Conservation (phyloP, 441 rosid species). For the Daphne laureola region DNA sequence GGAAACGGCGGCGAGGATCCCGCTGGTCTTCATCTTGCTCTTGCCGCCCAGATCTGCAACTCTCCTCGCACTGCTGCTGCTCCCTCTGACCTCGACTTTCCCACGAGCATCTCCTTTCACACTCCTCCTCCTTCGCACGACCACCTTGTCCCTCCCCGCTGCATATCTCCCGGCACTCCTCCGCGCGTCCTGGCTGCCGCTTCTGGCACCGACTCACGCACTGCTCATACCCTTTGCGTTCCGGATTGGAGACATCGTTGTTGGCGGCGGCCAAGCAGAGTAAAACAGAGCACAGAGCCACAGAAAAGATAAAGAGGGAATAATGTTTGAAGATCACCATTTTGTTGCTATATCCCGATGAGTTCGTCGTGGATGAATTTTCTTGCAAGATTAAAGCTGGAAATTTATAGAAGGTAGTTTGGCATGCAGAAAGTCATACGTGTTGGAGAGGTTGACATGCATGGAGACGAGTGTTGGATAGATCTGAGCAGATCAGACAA, state of each 20-base stretch:
- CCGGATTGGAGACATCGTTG: not conserved
- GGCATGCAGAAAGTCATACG: slow-evolving; percentile 5
- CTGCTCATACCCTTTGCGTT: too few relatives aligned
- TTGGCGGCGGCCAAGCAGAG: slow-evolving; percentile 1
- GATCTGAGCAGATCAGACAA: not conserved
- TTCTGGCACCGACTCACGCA: too few relatives aligned
- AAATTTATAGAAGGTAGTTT: slow-evolving; percentile 8
- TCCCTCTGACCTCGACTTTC: not conserved
- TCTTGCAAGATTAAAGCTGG: not conserved
- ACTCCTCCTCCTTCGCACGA: slow-evolving; percentile 9
- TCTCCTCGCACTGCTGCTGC: slow-evolving; percentile 16
- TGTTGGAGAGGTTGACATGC: slow-evolving; percentile 26
- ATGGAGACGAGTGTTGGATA: slow-evolving; percentile 37
- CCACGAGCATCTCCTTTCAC: slow-evolving; percentile 16
- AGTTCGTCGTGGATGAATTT: slow-evolving; percentile 1
- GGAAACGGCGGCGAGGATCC: slow-evolving; percentile 15
- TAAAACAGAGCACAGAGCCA: slow-evolving; percentile 15
- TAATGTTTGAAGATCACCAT: slow-evolving; percentile 13
- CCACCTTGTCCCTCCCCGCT: not conserved
- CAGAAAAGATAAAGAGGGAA: slow-evolving; percentile 10
- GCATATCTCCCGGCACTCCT: too few relatives aligned
- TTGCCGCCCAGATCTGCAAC: slow-evolving; percentile 10
- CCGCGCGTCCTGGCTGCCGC: too few relatives aligned
- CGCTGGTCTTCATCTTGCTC: not conserved
- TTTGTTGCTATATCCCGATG: too few relatives aligned